phyloP scores from a whole-genome alignment of 768 basidiomycete species.

The Termitomyces sp. region DNA sequence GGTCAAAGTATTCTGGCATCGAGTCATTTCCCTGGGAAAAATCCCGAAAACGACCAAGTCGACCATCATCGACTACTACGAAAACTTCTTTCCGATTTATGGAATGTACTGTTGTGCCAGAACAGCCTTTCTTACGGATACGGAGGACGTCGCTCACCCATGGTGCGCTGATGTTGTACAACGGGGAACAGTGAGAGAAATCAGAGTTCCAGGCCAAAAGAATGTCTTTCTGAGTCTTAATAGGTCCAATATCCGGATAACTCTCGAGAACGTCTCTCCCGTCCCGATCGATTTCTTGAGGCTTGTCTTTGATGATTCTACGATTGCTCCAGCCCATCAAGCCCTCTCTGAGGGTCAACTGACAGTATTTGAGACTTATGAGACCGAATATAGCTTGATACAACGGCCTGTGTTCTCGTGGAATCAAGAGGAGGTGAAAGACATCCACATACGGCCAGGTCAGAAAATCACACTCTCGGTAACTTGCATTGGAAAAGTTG shows the following conservation, averaged over 20 bases:
- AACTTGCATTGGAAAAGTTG: slow-evolving; percentile 82
- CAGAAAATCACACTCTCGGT: slow-evolving; percentile 66
- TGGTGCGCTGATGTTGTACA: slow-evolving; percentile 91
- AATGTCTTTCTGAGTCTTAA: not conserved
- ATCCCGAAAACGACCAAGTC: slow-evolving; percentile 33
- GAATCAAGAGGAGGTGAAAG: slow-evolving; percentile 44
- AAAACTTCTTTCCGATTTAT: slow-evolving; percentile 44
- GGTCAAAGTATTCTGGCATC: slow-evolving; percentile 71
- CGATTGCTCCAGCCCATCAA: slow-evolving; percentile 69
- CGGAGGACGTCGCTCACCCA: slow-evolving; percentile 86
- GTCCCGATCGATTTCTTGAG: slow-evolving; percentile 82
- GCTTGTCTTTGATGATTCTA: slow-evolving; percentile 88
- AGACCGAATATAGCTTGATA: slow-evolving; percentile 79
- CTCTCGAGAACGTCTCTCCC: slow-evolving; percentile 84
- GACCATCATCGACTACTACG: slow-evolving; percentile 14
- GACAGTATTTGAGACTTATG: slow-evolving; percentile 82
- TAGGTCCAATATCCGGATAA: slow-evolving; percentile 81
- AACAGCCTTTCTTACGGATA: slow-evolving; percentile 85
- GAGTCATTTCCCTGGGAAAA: slow-evolving; percentile 63
- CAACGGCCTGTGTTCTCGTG: slow-evolving; percentile 80
- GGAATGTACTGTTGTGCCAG: slow-evolving; percentile 79
- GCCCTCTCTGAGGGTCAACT: slow-evolving; percentile 76
- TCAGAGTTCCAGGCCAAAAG: not conserved
- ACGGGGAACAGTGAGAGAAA: slow-evolving; percentile 77
- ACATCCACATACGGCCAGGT: slow-evolving; percentile 63